phyloP scores from a whole-genome alignment of 495 filamentous ascomycete species.

The Cryomyces minteri region DNA sequence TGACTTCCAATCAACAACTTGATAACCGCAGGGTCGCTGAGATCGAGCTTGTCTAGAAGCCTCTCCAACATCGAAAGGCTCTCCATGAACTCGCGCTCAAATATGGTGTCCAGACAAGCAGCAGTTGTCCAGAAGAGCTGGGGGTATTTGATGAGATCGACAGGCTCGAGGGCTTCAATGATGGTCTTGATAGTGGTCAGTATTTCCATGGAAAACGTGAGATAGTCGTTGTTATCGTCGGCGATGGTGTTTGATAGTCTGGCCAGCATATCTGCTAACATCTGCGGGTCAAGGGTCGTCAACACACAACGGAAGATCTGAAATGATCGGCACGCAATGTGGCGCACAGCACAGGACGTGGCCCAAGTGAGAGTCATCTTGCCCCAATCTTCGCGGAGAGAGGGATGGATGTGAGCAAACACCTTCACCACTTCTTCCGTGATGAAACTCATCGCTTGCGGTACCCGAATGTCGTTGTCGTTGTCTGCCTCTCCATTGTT shows the following conservation, averaged over 20 bases:
- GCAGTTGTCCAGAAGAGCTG: conserved; percentile 96
- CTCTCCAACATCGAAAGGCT: conserved; percentile 83
- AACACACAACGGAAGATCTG: conserved; percentile 92
- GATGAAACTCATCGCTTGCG: conserved; percentile 66
- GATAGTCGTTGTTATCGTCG: conserved; percentile 77
- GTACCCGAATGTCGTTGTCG: conserved; percentile 60
- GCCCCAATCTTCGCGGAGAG: conserved; percentile 76
- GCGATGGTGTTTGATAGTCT: conserved; percentile 90
- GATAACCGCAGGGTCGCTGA: conserved; percentile 50
- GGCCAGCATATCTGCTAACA: conserved; percentile 92
- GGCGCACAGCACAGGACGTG: conserved; percentile 87
- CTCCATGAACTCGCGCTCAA: conserved; percentile 86
- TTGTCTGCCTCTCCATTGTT: conserved; percentile 52
- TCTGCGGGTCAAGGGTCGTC: conserved; percentile 70
- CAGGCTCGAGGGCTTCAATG: conserved; percentile 61
- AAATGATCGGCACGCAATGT: conserved; percentile 90
- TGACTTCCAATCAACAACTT: conserved; percentile 53
- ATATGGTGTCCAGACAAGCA: conserved; percentile 86
- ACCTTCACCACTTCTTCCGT: conserved; percentile 64
- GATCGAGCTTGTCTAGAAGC: conserved; percentile 65
- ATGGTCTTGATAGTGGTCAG: conserved; percentile 82
- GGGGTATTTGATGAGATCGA: conserved; percentile 69
- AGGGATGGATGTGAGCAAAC: conserved; percentile 71
- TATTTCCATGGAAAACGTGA: conserved; percentile 95
- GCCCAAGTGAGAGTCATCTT: conserved; percentile 85